Conservation (phyloP, 768 basidiomycete species). For the Lepiota brunneoincarnata region DNA sequence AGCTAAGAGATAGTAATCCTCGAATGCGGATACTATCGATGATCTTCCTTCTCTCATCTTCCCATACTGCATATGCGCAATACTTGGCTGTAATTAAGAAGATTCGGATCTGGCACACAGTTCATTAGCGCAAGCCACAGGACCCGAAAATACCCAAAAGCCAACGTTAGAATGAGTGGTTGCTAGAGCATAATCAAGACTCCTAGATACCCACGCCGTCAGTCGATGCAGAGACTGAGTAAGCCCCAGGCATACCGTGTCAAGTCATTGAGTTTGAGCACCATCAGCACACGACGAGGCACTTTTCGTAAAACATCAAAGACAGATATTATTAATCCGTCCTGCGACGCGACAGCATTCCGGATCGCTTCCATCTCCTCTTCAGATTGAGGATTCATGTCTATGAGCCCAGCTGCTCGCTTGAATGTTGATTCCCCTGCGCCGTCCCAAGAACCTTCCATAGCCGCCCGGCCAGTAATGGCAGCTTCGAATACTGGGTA, state of each 20-base stretch:
- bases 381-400: slow-evolving; percentile 67
- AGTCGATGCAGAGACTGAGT: background rate
- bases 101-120: slow-evolving; percentile 63
- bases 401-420: slow-evolving; percentile 76
- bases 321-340: slow-evolving; percentile 81
- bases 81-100: slow-evolving; percentile 91
- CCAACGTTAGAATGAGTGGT: slow-evolving; percentile 82
- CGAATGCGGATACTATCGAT: slow-evolving; percentile 43
- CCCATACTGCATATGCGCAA: slow-evolving; percentile 79
- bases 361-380: slow-evolving; percentile 82
- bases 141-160: background rate
- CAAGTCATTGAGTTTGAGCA: slow-evolving; percentile 83
- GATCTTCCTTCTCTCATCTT: slow-evolving; percentile 54
- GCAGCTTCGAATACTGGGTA: slow-evolving; percentile 96
- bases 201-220: slow-evolving; percentile 36
- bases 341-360: slow-evolving; percentile 75
- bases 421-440: slow-evolving; percentile 38
- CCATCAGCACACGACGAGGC: slow-evolving; percentile 82
- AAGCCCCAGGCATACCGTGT: slow-evolving; percentile 48
- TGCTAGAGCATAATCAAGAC: slow-evolving; percentile 78
- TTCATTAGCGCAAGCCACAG: background rate
- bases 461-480: slow-evolving; percentile 80
- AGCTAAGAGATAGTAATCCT: slow-evolving; percentile 47
- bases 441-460: slow-evolving; percentile 61
- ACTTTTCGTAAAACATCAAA: slow-evolving; percentile 86